Evolutionary conservation across 768 basidiomycete species (phyloP).

Genomic region (Boletales sp.): DNA sequence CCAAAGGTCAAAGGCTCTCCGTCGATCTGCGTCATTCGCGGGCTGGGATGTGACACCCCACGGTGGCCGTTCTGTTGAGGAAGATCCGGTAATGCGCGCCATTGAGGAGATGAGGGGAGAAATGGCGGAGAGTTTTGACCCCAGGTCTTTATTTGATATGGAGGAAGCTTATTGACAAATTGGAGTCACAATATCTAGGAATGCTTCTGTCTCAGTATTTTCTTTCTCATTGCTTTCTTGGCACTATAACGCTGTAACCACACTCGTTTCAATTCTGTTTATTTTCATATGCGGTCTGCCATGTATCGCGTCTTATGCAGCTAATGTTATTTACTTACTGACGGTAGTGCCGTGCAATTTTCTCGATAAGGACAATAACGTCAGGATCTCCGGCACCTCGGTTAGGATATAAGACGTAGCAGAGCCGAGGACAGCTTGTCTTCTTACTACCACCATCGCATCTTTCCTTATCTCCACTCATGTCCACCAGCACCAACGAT

Average conservation of each 20-base stretch:
- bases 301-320: too few relatives aligned
- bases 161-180: slow-evolving; percentile 7
- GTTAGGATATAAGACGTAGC: slow-evolving; percentile 5
- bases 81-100: slow-evolving; percentile 10
- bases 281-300: background rate
- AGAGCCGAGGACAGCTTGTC: slow-evolving; percentile 1
- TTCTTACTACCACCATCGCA: slow-evolving; percentile 10
- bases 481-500: slow-evolving; percentile 37
- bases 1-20: slow-evolving; percentile 9
- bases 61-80: background rate
- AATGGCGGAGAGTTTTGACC: slow-evolving; percentile 13
- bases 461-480: slow-evolving; percentile 6
- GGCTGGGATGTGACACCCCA: slow-evolving; percentile 5
- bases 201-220: too few relatives aligned
- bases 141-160: slow-evolving; percentile 11
- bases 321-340: too few relatives aligned
- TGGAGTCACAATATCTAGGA: background rate
- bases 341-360: background rate
- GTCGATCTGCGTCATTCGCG: slow-evolving; percentile 26
- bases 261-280: background rate
- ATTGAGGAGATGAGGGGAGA: slow-evolving; percentile 21
- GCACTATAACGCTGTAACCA: background rate
- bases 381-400: background rate
- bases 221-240: too few relatives aligned
- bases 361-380: slow-evolving; percentile 3